Base-by-base conservation (phyloP, 2,329 filamentous ascomycete genomes). In the Pseudogymnoascus sp. region DNA sequence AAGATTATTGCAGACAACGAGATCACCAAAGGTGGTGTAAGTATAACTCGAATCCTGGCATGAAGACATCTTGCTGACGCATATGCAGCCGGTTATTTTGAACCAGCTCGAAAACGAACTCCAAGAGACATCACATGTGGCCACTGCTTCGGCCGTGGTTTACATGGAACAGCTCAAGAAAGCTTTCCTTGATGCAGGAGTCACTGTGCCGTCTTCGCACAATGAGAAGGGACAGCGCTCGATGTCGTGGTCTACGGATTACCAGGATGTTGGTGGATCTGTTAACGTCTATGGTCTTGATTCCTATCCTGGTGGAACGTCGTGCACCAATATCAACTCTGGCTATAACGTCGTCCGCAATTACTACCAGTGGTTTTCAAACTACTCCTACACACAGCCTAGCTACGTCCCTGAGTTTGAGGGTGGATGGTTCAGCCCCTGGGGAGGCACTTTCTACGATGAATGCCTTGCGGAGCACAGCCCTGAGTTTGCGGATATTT, bases 341-440 rank as follows among this genome's bases (percentile, higher is more conserved):
- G 81, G 80, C 0, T 84, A 82, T 67, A 79, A 74, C 28, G 70
- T 83, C 1, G 75, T 81, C 2, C 76, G 80, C 25, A 82, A 76
- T 4, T 85, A 84, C 67, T 80, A 81, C 64, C 77, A 84, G 65
- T 84, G 81, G 80, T 85, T 85, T 66, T 75, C 78, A n/a, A 79
- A 81, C 42, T 82, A 82, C 63, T 81, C 81, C 0, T 79, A 72
- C 59, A 82, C 80, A 1, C 82, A 84, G 67, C 82, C 82, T 1
- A 76, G 77, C 56, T 83, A 77, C 63, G 68, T 84, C 0, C 77
- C 82, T 4, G 82, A 83, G 67, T 83, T 84, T 31, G 77, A 83
- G 67, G 80, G 78, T 3, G 82, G 81, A 0, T 82, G 75, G 66
- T 83, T 83, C 63, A 78, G 79, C n/a, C 76, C 79, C 12, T 84